Evolutionary conservation across 257 asterid genomes (phyloP).

Genomic region (Capsicum baccatum): DNA sequence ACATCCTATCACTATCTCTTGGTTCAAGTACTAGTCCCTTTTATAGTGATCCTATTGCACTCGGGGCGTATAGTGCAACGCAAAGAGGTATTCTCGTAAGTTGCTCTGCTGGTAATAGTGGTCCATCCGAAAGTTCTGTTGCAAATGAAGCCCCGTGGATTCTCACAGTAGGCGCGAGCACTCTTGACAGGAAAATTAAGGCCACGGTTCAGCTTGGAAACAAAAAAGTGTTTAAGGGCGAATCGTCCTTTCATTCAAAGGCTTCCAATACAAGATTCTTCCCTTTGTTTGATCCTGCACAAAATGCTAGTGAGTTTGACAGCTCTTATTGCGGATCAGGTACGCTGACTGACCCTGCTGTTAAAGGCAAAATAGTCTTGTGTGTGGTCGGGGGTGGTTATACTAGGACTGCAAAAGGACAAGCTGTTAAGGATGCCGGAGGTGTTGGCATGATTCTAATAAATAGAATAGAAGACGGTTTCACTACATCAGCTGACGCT

Average conservation of each 20-base stretch:
- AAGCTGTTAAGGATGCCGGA: conserved; percentile 46
- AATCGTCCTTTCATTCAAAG: conserved; percentile 45
- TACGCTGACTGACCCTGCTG: conserved; percentile 26
- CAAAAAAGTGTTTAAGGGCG: conserved; percentile 34
- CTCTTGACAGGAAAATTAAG: conserved; percentile 43
- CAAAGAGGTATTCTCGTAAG: conserved; percentile 55
- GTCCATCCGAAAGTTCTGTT: conserved; percentile 31
- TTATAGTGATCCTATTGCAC: conserved; percentile 36
- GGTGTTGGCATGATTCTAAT: conserved; percentile 58
- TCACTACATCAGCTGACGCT: conserved; percentile 37
- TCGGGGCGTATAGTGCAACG: conserved; percentile 53
- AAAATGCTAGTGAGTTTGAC: background rate
- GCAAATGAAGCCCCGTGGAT: conserved; percentile 56
- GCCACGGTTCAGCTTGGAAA: conserved; percentile 49
- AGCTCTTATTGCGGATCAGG: conserved; percentile 35
- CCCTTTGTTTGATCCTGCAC: conserved; percentile 47
- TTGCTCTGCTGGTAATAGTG: conserved; percentile 46
- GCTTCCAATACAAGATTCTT: conserved; percentile 26
- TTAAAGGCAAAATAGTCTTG: conserved; percentile 55
- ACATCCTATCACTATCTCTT: conserved; percentile 49
- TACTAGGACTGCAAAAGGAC: conserved; percentile 35
- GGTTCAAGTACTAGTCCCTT: conserved; percentile 20
- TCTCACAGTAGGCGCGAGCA: conserved; percentile 63
- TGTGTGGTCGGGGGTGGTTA: conserved; percentile 39
- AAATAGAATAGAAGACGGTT: conserved; percentile 5